These are phyloP conservation scores for Pterula multifida DNA, from an alignment of 1,284 basidiomycete species.

Conservation along the genomic window DNA sequence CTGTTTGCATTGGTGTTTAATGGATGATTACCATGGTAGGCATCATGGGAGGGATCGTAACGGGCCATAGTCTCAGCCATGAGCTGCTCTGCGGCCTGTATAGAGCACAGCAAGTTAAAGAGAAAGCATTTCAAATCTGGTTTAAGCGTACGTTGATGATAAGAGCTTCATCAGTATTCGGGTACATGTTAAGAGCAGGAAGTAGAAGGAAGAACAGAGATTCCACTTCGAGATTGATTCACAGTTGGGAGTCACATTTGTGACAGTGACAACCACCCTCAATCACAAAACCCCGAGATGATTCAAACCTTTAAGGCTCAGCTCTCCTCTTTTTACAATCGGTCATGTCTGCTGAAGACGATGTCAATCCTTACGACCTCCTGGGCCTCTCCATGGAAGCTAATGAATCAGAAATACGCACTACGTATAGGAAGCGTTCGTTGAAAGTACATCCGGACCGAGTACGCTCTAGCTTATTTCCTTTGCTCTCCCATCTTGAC, in stretches of 20 bases:
- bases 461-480: constrained; percentile 31
- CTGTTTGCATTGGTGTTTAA: no score
- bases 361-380: constrained; percentile 67
- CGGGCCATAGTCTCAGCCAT: constrained; percentile 70
- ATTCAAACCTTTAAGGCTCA: no score
- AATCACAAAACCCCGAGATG: no score
- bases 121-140: background rate
- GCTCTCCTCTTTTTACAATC: no score
- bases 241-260: no score
- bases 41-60: constrained; percentile 88
- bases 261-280: no score
- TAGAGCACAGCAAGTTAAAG: constrained; percentile 19
- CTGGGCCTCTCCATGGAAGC: constrained; percentile 57
- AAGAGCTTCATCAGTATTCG: background rate
- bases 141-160: background rate
- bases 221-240: no score
- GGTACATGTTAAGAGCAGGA: background rate
- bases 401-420: constrained; percentile 74
- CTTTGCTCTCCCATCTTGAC: constrained; percentile 15
- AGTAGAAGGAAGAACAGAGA: no score
- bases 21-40: constrained; percentile 61
- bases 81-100: constrained; percentile 53
- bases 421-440: constrained; percentile 73
- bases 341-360: constrained; percentile 27
- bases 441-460: constrained; percentile 85